Evolutionary conservation across 2,329 filamentous ascomycete species (phyloP), one percentile per base, ranked within the genome.

Genomic region (Knufia fluminis): DNA sequence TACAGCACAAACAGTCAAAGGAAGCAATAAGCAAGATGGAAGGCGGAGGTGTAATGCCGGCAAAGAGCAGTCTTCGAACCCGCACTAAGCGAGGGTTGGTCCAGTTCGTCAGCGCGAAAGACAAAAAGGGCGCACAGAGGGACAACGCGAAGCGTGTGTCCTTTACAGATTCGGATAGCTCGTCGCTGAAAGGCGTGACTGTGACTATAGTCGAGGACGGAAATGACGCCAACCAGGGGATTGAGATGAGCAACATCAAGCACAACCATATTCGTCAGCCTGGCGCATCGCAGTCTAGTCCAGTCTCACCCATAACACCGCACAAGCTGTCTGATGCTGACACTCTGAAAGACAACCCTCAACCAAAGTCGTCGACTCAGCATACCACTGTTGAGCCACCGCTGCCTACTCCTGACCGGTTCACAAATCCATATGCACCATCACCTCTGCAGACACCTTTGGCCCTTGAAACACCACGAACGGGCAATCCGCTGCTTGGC

Each of bases 281-380:
- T 22, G 23, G n/a, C 3, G 35, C 16, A 26, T 14, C 33, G 8
- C 14, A 14, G 7, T 2, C 17, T 4, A 40, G 45, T 31, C 45
- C 45, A 40, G 45, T 48, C 45, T 48, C 45, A 8, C 33, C 45
- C 9, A 22, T 48, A 16, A n/a, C 40, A 43, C 22, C 22, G 12
- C 12, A 40, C 38, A 40, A 40, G 9, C 17, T 17, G 4, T 17
- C 38, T 12, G 16, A 22, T 12, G 17, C 8, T 22, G 38, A 22
- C n/a, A 22, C 22, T 6, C 10, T 12, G 4, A 22, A 19, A 6
- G n/a, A 16, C 6, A n/a, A n/a, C 14, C 4, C 17, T n/a, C 35
- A 16, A 38, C 4, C 19, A 4, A n/a, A 4, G n/a, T 7, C 14
- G n/a, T 4, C 6, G 7, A 6, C 14, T 26, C 26, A 20, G 17